phyloP scores from a whole-genome alignment of 169 alveolate genomes.

The Plasmodium cynomolgi region DNA sequence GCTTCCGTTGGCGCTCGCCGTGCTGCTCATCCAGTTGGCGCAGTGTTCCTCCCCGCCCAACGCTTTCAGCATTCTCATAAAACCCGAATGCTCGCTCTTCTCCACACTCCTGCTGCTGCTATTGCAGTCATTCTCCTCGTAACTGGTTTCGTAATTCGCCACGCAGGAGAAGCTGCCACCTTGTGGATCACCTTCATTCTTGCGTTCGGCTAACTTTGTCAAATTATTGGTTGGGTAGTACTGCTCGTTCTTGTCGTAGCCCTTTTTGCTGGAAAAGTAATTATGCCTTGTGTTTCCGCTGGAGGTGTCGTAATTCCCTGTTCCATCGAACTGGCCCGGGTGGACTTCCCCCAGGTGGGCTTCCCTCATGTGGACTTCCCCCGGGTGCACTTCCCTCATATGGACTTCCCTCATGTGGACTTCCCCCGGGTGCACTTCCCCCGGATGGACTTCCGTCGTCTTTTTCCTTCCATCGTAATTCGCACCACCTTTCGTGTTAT shows the following conservation, averaged over 20 bases:
- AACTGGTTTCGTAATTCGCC: not conserved
- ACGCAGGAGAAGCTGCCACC: not conserved
- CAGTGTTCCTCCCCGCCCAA: not conserved
- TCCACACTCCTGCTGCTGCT: not conserved
- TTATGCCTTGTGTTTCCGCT: not conserved
- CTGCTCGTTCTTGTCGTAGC: not conserved
- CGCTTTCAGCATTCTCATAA: not conserved
- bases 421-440: too few species aligned
- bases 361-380: too few species aligned
- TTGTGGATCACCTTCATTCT: not conserved
- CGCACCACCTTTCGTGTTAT: not conserved
- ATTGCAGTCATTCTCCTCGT: not conserved
- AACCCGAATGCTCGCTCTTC: not conserved
- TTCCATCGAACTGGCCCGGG: not conserved
- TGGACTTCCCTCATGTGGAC: too few species aligned
- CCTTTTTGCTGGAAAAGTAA: not conserved
- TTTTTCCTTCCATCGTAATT: not conserved
- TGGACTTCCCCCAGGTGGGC: not conserved
- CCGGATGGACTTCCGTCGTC: too few species aligned
- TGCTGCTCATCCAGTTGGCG: not conserved
- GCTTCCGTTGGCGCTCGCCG: not conserved
- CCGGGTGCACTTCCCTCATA: too few species aligned
- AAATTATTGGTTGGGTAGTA: not conserved
- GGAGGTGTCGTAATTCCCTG: not conserved
- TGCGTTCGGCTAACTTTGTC: not conserved